phyloP scores from a whole-genome alignment of 2,329 filamentous ascomycete species.

The Fusarium sp. region DNA sequence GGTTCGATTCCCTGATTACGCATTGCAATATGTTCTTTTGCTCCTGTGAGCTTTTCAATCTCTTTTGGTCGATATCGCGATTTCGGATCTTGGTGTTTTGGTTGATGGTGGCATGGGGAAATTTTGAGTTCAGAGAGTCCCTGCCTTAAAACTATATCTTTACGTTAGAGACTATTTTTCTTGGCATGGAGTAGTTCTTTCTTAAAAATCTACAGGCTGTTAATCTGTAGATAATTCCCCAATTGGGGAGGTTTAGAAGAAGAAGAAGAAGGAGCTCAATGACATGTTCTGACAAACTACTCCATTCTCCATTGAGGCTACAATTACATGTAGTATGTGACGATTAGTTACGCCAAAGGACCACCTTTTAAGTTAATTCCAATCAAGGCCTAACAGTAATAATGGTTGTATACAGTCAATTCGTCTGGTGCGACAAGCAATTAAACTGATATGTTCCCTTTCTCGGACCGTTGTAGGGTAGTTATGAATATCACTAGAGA shows the following conservation, averaged over 20 bases:
- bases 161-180: not conserved
- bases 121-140: not conserved
- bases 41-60: not conserved
- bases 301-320: not conserved
- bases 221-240: not conserved
- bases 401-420: not conserved
- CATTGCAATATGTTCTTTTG: not conserved
- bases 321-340: not conserved
- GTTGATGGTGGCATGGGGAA: not conserved
- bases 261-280: not conserved
- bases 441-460: not conserved
- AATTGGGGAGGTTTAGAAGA: not conserved
- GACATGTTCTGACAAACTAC: not conserved
- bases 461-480: not conserved
- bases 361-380: no score
- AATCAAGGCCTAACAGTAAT: not conserved
- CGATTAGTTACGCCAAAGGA: not conserved
- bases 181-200: not conserved
- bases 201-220: not conserved
- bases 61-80: not conserved
- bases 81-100: not conserved
- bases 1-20: constrained; percentile 18
- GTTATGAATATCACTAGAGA: no score
- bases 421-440: not conserved
- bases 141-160: not conserved